Percentiles rank a stretch among this genome's conserved stretches.
These are phyloP conservation scores for Candida dendrica DNA, from an alignment of 805 yeast genomes.

Conservation along the genomic window DNA sequence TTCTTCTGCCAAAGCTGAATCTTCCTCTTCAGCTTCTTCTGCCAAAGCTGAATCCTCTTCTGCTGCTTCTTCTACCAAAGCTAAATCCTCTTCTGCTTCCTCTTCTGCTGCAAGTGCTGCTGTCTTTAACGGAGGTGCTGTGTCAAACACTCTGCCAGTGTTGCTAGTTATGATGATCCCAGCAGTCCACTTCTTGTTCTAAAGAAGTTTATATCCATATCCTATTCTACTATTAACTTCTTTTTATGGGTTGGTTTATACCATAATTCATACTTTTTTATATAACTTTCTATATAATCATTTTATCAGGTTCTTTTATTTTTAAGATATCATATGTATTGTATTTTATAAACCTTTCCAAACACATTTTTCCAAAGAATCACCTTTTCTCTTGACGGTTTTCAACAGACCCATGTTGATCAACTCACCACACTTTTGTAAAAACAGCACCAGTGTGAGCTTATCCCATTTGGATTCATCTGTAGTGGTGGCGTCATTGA, in stretches of 20 bases:
- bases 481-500: conserved; percentile 17
- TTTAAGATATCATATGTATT: no score
- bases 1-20: background rate
- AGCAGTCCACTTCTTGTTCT: no score
- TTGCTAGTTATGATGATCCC: no score
- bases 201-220: no score
- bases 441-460: conserved; percentile 60
- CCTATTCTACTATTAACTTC: no score
- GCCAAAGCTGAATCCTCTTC: background rate
- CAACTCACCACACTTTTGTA: conserved; percentile 67
- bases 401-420: conserved; percentile 62
- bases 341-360: conserved; percentile 50
- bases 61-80: background rate
- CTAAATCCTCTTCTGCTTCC: background rate
- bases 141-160: no score
- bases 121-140: no score
- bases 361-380: conserved; percentile 57
- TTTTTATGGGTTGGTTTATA: no score
- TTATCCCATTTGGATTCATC: conserved; percentile 51
- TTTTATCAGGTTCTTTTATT: no score
- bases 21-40: background rate
- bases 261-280: no score
- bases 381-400: conserved; percentile 48
- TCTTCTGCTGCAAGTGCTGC: no score
- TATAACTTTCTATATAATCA: no score